Base-by-base conservation (phyloP, 78 protist genomes). In the Dictyostelium brefeldianum region DNA sequence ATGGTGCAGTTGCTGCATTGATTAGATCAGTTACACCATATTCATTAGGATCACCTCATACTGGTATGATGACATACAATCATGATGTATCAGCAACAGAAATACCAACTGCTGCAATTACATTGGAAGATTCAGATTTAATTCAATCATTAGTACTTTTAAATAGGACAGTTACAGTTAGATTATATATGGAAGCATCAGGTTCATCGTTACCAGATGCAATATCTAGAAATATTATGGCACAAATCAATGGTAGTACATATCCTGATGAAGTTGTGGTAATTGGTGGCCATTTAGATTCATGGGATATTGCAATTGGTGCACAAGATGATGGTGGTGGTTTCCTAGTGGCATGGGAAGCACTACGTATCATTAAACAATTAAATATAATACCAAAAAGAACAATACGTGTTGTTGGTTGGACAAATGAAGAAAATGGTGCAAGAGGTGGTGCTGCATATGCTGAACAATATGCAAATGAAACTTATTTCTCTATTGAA, bases 221-320 rank as follows among this genome's bases (percentile, higher is more conserved):
- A 36, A 36, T 25, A n/a, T 80, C 95, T 11, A 56, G 82, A 79
- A 96, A 96, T 81, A 83, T 89, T 14, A 57, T 95, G 71, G 98
- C 92, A 11, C 94, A 96, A 70, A 62, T 96, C 5, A 81, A 74
- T 25, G 98, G 98, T 12, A 48, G 81, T 17, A 71, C 78, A 5
- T 43, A 89, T 47, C 98, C 98, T 0, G 95, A 96, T 25, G 74
- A 96, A 59, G 92, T 96, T 1, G 95, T 96, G 5, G 90, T 95
- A 18, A 29, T 96, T 46, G 95, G 96, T 9, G 98, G 96, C 29
- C 98, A 96, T 48, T 41, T 95, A 1, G 98, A 96, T 67, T 69
- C 92, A 6, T 96, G 98, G 98, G 98, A 96, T 70, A 95, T 96
- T 9, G 96, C 96, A 12, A 67, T 78, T n/a, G 98, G 97, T 12